Base-by-base conservation (phyloP, 2,329 filamentous ascomycete species). In the Beauveria sp. region DNA sequence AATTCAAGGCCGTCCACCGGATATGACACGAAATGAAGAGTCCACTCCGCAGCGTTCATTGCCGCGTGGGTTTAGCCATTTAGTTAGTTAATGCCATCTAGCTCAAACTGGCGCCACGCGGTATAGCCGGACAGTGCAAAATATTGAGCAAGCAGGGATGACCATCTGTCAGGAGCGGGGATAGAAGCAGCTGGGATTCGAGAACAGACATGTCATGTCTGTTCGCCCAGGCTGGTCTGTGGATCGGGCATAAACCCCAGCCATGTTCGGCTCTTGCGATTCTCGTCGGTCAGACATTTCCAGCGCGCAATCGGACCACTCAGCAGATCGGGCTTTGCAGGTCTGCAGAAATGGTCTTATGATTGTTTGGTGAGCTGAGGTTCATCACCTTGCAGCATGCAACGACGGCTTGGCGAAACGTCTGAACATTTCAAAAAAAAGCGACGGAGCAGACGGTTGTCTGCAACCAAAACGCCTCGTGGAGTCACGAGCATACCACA, bases 341-440 rank as follows among this genome's bases (percentile, higher is more conserved):
- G 12, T 47, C 46, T 51, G 56, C 56, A 59, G 56, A 44, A 52
- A 34, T 52, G 56, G 56, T 44, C 46, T 52, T 28, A 50, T 59
- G 34, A 44, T 20, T 37, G 14, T 22, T 59, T 26, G 10, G 24
- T 22, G 47, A 43, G 34, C 55, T 43, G 55, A 48, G 34, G 37
- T 26, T 30, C 24, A 8, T 52, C 56, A 52, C 56, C 55, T 14
- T 41, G 44, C 55, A 57, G 44, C 26, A 57, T 41, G 55, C 30
- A 20, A 37, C n/a, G 28, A 47, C 5, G 28, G 18, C 54, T 56
- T 56, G 54, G 54, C 43, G 12, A 28, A 22, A 34, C 16, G 3
- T 22, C 5, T 41, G 20, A 14, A 20, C 43, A 18, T n/a, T 40
- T 3, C 40, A 16, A 18, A 5, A 5, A 1, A 20, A 5, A 41